phyloP scores from a whole-genome alignment of 805 yeast genomes.

The Teunomyces pallodes region DNA sequence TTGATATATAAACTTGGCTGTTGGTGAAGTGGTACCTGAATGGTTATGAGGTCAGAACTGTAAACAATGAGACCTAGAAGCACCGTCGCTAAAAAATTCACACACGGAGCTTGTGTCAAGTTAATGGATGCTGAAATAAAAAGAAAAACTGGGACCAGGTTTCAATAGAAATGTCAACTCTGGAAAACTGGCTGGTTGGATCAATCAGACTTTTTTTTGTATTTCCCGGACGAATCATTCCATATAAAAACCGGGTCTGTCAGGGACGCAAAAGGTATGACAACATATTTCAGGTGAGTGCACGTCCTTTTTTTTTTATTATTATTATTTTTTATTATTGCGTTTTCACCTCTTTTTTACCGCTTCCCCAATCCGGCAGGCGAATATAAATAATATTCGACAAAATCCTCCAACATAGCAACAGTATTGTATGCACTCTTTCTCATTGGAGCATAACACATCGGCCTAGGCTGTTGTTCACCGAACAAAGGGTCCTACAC shows the following conservation, averaged over 20 bases:
- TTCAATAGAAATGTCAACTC: too few species aligned
- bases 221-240: neutral
- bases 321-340: neutral
- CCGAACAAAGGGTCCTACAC: neutral
- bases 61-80: neutral
- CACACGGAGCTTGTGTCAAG: neutral
- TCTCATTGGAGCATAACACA: neutral
- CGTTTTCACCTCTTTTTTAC: neutral
- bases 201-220: neutral
- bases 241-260: neutral
- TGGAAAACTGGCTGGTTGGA: too few species aligned
- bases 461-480: neutral
- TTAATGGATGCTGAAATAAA: neutral
- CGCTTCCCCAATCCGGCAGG: neutral
- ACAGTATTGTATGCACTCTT: neutral
- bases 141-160: neutral
- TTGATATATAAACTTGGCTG: neutral
- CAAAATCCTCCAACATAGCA: neutral
- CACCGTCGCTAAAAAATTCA: neutral
- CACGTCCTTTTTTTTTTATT: slow-evolving; percentile 1
- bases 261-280: slow-evolving; percentile 1
- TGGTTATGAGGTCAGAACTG: slow-evolving; percentile 1
- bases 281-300: slow-evolving; percentile 1
- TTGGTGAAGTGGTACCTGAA: slow-evolving; percentile 1
- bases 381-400: neutral